Evolutionary conservation across 208 protist genomes (phyloP), one percentile per base, ranked within the genome.

Genomic region (Tritrichomonas musculus): DNA sequence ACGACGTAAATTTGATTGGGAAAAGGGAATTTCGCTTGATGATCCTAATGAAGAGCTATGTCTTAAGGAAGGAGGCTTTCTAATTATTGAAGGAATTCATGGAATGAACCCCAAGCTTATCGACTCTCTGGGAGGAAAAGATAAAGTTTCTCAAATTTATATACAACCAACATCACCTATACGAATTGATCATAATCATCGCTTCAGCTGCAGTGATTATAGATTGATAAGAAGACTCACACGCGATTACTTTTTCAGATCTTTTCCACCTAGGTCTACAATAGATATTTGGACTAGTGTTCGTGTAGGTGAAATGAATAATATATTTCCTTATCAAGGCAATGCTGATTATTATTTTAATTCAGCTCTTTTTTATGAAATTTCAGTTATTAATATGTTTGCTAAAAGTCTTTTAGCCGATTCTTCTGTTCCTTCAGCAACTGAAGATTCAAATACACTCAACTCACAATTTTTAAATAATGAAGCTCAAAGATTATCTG

Each of bases 321-420:
- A 92, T 57, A 92, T 92, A 25, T 92, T 92, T 50, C 82, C 47
- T 41, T 92, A 49, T 30, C 47, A 69, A 30, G 50, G 65, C 1
- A 92, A 92, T 57, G 82, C 82, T 66, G 49, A 92, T 3, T 39
- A 66, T 8, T 57, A 66, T n/a, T 92, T 92, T 49, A 92, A 92
- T 50, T 92, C 82, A 27, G 82, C 82, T 20, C 50, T 92, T 3
- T 14, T 92, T 60, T 92, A 92, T 39, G 82, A 92, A 66, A 30
- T 92, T 4, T 22, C 41, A 25, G 82, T 92, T 47, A 47, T 49
- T 36, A 50, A 22, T 33, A 66, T 66, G 8, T 13, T 44, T 4
- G 55, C 49, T 27, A 53, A 50, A 41, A 41, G 27, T 27, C 33
- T 82, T 39, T 25, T 82, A 14, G 33, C 73, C 27, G 73, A 82